These are phyloP conservation scores for Citrus maxima DNA, from an alignment of 345 rosid species.

Conservation along the genomic window DNA sequence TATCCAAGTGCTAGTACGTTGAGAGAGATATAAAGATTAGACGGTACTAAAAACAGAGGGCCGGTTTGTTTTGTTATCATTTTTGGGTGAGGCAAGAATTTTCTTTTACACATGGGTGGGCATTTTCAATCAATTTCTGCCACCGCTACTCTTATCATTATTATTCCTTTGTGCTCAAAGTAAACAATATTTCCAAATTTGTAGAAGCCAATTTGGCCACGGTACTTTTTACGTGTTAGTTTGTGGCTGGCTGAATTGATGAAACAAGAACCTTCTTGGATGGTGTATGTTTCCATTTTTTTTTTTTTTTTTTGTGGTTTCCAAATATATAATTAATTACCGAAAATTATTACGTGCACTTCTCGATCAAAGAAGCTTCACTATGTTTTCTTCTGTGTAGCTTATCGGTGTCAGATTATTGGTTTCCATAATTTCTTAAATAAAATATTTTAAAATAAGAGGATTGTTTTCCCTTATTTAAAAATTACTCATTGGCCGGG, in stretches of 20 bases:
- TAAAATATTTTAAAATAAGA: no score
- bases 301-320: no score
- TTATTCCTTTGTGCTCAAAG: background rate
- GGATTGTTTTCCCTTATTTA: no score
- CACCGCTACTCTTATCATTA: background rate
- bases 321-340: background rate
- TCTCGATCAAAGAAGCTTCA: background rate
- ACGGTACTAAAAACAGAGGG: no score
- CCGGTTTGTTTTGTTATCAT: no score
- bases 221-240: conserved; percentile 4
- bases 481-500: no score
- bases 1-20: no score
- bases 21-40: no score
- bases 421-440: background rate
- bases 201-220: conserved; percentile 10
- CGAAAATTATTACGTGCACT: background rate
- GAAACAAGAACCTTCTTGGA: background rate
- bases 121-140: no score
- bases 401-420: background rate
- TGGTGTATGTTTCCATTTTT: background rate
- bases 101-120: no score
- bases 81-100: background rate
- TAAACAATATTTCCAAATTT: conserved; percentile 12
- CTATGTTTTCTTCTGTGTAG: background rate
- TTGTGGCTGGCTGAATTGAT: background rate